A percentile compares a stretch with the other conserved stretches of the same genome.
Conservation (phyloP, 352 stramenopile genomes). For the Pythium scleroteichum region DNA sequence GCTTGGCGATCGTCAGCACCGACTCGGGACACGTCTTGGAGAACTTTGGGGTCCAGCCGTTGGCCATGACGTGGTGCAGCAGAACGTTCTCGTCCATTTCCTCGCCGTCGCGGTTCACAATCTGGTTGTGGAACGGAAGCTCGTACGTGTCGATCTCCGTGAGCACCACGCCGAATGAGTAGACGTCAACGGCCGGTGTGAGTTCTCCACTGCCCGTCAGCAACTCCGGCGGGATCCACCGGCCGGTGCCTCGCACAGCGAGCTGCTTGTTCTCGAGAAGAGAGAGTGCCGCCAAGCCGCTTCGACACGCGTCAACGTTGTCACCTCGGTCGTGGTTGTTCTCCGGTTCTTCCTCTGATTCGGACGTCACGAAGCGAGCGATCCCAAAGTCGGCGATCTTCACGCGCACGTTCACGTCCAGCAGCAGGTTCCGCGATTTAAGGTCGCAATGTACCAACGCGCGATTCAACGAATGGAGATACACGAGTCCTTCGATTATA, state of each 20-base stretch:
- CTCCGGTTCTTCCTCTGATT: neutral
- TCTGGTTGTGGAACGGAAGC: slow-evolving; percentile 47
- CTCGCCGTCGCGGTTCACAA: slow-evolving; percentile 23
- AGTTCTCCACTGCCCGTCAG: slow-evolving; percentile 52
- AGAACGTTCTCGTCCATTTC: slow-evolving; percentile 41
- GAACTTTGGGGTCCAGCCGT: slow-evolving; percentile 54
- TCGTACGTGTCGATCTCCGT: slow-evolving; percentile 54
- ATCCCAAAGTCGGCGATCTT: slow-evolving; percentile 77
- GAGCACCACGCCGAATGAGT: slow-evolving; percentile 60
- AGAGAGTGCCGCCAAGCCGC: neutral
- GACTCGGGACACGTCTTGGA: slow-evolving; percentile 41
- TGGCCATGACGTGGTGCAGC: slow-evolving; percentile 50
- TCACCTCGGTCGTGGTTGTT: slow-evolving; percentile 23
- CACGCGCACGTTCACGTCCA: slow-evolving; percentile 52
- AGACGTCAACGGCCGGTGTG: slow-evolving; percentile 56
- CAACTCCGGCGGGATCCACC: slow-evolving; percentile 64
- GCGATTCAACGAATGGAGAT: slow-evolving; percentile 57
- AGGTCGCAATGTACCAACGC: slow-evolving; percentile 72
- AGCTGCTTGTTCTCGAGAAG: slow-evolving; percentile 32
- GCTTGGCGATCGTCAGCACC: slow-evolving; percentile 44
- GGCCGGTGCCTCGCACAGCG: slow-evolving; percentile 48
- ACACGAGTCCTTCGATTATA: slow-evolving; percentile 61
- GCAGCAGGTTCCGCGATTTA: slow-evolving; percentile 67
- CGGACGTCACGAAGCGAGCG: slow-evolving; percentile 29
- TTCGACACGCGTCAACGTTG: slow-evolving; percentile 2